Evolutionary conservation across 495 filamentous ascomycete species (phyloP), one percentile per base, ranked within the genome.

Genomic region (Tuber calosporum): DNA sequence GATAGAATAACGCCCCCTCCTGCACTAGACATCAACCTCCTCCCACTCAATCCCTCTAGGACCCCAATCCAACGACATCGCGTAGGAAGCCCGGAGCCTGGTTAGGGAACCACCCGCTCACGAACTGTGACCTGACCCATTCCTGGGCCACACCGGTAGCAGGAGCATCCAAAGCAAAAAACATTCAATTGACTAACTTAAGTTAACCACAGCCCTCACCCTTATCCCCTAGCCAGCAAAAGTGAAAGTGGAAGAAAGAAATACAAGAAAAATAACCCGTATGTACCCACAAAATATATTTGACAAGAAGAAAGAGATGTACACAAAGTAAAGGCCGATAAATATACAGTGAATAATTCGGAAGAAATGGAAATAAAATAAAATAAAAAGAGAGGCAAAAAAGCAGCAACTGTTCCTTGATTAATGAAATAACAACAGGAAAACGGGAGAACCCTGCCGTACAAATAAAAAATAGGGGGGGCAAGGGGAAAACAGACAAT

Each of bases 261-360:
- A 26, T 58, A 58, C 48, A 58, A 26, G n/a, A 26, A 58, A 58
- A 58, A 58, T 2, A 58, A 13, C 48, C 48, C 48, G 1, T 58
- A 58, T 58, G 48, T 58, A 58, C 48, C n/a, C n/a, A 58, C n/a
- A 58, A 58, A 58, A 26, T 58, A 13, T 58, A 58, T 58, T 26
- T 58, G 48, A 58, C 48, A 58, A 3, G 48, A 48, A 48, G 43
- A 26, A 58, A 58, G 2, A 1, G n/a, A 58, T 58, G 48, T 26
- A 58, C 48, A 19, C 22, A 26, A 26, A 26, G n/a, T 26, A 58
- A 58, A 58, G 48, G 48, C 48, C n/a, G 48, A 58, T 58, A 58
- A 13, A 58, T 58, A 13, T 58, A 58, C 48, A 58, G 8, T 19
- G n/a, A 58, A 26, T 58, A 1, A 58, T 26, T 7, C 48, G 48